Percentiles rank a stretch among this genome's conserved stretches.
These are phyloP conservation scores for Trichophyton verrucosum DNA, from an alignment of 2,329 filamentous ascomycete species.

Conservation along the genomic window DNA sequence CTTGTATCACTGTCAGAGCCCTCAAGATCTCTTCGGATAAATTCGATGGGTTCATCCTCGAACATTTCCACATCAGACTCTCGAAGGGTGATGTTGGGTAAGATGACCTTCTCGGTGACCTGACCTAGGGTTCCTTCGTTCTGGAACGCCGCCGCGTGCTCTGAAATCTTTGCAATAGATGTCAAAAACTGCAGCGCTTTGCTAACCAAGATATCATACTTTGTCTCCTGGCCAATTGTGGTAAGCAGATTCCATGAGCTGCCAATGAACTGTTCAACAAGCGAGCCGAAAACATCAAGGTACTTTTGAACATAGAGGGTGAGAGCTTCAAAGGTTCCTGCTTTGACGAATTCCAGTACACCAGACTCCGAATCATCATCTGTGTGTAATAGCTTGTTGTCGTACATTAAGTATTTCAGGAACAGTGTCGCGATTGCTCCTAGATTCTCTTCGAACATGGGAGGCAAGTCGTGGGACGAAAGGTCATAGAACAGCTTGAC, in stretches of 20 bases:
- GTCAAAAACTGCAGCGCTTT: slow-evolving; percentile 90
- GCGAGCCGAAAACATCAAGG: slow-evolving; percentile 77
- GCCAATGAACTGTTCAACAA: slow-evolving; percentile 72
- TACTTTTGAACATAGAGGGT: slow-evolving; percentile 90
- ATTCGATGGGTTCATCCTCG: slow-evolving; percentile 97
- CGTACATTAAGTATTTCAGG: slow-evolving; percentile 85
- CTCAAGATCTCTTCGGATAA: slow-evolving; percentile 87
- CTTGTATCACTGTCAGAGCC: slow-evolving; percentile 93
- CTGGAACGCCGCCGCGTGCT: slow-evolving; percentile 78
- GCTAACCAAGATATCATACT: slow-evolving; percentile 90
- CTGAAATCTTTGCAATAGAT: slow-evolving; percentile 63
- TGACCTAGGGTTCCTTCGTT: slow-evolving; percentile 65
- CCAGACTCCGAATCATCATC: slow-evolving; percentile 85
- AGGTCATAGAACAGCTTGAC: slow-evolving; percentile 92
- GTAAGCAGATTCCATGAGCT: slow-evolving; percentile 88
- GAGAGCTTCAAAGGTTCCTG: slow-evolving; percentile 82
- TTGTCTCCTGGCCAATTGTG: slow-evolving; percentile 70
- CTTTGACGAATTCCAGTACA: slow-evolving; percentile 72
- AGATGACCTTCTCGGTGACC: slow-evolving; percentile 88
- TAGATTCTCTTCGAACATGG: slow-evolving; percentile 85
- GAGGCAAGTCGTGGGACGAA: slow-evolving; percentile 91
- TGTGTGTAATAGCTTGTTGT: slow-evolving; percentile 68
- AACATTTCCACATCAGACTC: slow-evolving; percentile 94
- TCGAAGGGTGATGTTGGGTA: slow-evolving; percentile 82
- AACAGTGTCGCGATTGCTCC: slow-evolving; percentile 62